Evolutionary conservation across 257 asterid genomes (phyloP).

Genomic region (Gardenia jasminoides): DNA sequence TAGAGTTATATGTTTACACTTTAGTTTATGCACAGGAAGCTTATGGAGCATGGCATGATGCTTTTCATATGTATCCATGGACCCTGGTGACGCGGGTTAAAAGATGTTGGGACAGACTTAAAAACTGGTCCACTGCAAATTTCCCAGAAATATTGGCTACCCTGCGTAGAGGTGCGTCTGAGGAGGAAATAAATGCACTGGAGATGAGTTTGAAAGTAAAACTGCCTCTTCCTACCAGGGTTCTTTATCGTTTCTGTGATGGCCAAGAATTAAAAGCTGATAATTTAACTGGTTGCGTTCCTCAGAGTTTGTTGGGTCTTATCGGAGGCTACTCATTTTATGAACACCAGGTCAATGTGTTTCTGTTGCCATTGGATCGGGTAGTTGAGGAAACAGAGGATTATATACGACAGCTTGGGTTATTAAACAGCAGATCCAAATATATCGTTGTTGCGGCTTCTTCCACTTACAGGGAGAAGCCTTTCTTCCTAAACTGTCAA

Average conservation of each 20-base stretch:
- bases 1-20: too few relatives aligned
- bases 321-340: constrained; percentile 86
- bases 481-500: constrained; percentile 67
- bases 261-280: constrained; percentile 64
- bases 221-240: constrained; percentile 83
- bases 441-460: constrained; percentile 71
- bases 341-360: constrained; percentile 73
- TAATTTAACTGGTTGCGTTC: constrained; percentile 30
- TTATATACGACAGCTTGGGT: constrained; percentile 37
- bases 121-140: constrained; percentile 58
- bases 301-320: constrained; percentile 60
- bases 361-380: constrained; percentile 63
- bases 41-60: constrained; percentile 72
- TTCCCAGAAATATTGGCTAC: constrained; percentile 77
- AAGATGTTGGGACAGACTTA: constrained; percentile 68
- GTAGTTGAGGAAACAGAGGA: constrained; percentile 45
- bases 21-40: constrained; percentile 48
- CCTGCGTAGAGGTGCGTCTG: constrained; percentile 72
- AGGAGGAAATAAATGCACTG: constrained; percentile 53
- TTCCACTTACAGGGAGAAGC: constrained; percentile 50
- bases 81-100: constrained; percentile 67
- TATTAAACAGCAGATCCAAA: constrained; percentile 36
- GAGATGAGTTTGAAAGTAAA: constrained; percentile 63
- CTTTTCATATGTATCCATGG: constrained; percentile 80
- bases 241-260: constrained; percentile 77